Percentiles rank a stretch among this genome's conserved stretches.
Evolutionary conservation across 2,329 filamentous ascomycete genomes (phyloP).

Genomic region (Escovopsis sp.): DNA sequence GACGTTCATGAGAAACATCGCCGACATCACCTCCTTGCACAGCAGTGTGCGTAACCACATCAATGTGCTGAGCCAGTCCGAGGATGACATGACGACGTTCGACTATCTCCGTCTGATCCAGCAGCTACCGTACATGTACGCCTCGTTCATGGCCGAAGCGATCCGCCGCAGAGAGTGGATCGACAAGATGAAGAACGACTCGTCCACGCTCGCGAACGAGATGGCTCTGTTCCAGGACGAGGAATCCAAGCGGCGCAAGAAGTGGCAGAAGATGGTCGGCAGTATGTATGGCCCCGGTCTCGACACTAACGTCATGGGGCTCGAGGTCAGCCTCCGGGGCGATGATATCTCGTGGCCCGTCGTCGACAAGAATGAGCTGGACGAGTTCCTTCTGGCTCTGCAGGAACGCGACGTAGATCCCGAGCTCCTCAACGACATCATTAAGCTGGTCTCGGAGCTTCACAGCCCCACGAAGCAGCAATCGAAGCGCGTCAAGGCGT

Average conservation of each 20-base stretch:
- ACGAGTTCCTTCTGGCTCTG: conserved; percentile 54
- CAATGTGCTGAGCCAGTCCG: conserved; percentile 52
- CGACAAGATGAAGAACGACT: conserved; percentile 79
- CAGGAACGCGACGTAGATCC: conserved; percentile 50
- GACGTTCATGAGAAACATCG: conserved; percentile 68
- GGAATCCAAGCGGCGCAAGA: conserved; percentile 73
- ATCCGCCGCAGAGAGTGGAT: conserved; percentile 79
- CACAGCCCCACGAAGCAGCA: conserved; percentile 74
- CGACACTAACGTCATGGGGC: conserved; percentile 55
- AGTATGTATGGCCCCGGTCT: conserved; percentile 53
- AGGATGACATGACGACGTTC: conserved; percentile 66
- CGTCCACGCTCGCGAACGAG: conserved; percentile 76
- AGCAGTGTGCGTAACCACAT: conserved; percentile 58
- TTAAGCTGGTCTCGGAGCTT: conserved; percentile 63
- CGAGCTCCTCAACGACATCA: conserved; percentile 53
- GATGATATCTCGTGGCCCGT: conserved; percentile 69
- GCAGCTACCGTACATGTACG: conserved; percentile 77
- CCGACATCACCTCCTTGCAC: conserved; percentile 62
- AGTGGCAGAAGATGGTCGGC: conserved; percentile 78
- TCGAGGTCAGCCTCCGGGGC: conserved; percentile 74
- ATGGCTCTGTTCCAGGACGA: conserved; percentile 87
- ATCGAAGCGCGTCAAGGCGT: conserved; percentile 73
- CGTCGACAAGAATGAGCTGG: conserved; percentile 60
- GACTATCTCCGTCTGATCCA: conserved; percentile 67
- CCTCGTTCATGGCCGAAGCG: conserved; percentile 73